Evolutionary conservation across 805 yeast species (phyloP).

Genomic region (Teunomyces gatunensis): DNA sequence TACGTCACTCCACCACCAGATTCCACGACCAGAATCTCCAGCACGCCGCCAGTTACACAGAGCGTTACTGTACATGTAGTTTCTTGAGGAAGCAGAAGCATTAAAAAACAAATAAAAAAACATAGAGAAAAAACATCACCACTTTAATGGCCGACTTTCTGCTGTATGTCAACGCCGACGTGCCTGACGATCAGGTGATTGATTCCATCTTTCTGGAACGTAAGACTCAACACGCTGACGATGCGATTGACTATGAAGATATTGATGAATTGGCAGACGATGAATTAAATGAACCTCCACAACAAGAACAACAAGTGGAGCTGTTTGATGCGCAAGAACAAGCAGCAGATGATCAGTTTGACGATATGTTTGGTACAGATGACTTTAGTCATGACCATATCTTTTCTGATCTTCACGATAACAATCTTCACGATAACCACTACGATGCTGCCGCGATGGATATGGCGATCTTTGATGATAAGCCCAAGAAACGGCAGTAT

Average conservation of each 20-base stretch:
- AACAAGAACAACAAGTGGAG: not conserved
- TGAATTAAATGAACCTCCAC: constrained; percentile 63
- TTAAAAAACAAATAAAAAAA: not conserved
- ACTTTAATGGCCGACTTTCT: not conserved
- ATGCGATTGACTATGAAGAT: constrained; percentile 92
- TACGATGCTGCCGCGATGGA: constrained; percentile 17
- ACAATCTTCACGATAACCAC: constrained; percentile 20
- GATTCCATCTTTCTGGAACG: constrained; percentile 37
- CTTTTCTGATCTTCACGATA: constrained; percentile 14
- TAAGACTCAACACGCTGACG: constrained; percentile 71
- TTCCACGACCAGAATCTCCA: constrained; percentile 8
- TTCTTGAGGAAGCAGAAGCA: too few relatives aligned
- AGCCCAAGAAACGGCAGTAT: constrained; percentile 14
- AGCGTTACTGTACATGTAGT: too few relatives aligned
- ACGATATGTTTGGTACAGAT: constrained; percentile 36
- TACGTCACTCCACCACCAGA: constrained; percentile 11
- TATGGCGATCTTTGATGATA: constrained; percentile 9
- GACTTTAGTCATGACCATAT: constrained; percentile 15
- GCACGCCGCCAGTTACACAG: not conserved
- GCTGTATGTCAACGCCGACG: constrained; percentile 15
- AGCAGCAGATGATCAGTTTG: constrained; percentile 32
- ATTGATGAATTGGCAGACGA: constrained; percentile 95
- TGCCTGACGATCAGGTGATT: constrained; percentile 37
- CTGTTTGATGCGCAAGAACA: not conserved
- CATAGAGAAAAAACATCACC: not conserved